These are phyloP conservation scores for Paecilomyces fulvus DNA, from an alignment of 2,329 filamentous ascomycete genomes.

Conservation along the genomic window DNA sequence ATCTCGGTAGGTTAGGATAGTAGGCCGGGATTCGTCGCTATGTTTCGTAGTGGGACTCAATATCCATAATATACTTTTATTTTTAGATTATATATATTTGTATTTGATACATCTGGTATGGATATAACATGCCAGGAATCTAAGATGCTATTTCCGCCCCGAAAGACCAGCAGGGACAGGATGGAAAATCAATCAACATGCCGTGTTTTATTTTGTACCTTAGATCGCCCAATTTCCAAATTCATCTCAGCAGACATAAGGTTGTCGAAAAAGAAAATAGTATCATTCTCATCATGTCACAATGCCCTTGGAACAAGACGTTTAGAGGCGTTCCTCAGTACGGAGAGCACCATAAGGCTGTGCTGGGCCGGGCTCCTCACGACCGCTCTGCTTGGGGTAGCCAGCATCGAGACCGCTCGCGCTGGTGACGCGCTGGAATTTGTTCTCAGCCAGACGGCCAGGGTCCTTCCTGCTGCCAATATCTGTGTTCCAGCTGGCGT, in stretches of 20 bases:
- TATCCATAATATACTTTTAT: not conserved
- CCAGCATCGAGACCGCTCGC: slow-evolving; percentile 20
- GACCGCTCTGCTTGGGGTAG: slow-evolving; percentile 11
- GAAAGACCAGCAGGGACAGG: not conserved
- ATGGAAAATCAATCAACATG: not conserved
- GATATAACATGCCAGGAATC: not conserved
- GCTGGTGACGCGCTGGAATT: slow-evolving; percentile 23
- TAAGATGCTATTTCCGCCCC: not conserved
- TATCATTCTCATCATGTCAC: not conserved
- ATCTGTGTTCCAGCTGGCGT: slow-evolving; percentile 44
- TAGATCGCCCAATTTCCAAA: not conserved
- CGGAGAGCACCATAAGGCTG: slow-evolving; percentile 11
- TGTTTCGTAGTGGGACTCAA: not conserved
- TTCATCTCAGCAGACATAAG: not conserved
- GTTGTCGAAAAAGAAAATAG: not conserved
- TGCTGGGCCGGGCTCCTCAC: slow-evolving; percentile 15
- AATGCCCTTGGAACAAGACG: not conserved
- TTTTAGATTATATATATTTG: not conserved
- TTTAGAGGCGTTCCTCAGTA: slow-evolving; percentile 6
- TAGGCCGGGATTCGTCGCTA: not conserved
- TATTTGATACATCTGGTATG: not conserved
- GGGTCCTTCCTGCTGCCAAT: slow-evolving; percentile 51
- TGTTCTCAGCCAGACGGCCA: slow-evolving; percentile 37
- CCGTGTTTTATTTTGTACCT: not conserved
- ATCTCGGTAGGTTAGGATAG: too few species aligned